These are phyloP conservation scores for Colletotrichum abscissum DNA, from an alignment of 2,329 filamentous ascomycete genomes.

Conservation along the genomic window DNA sequence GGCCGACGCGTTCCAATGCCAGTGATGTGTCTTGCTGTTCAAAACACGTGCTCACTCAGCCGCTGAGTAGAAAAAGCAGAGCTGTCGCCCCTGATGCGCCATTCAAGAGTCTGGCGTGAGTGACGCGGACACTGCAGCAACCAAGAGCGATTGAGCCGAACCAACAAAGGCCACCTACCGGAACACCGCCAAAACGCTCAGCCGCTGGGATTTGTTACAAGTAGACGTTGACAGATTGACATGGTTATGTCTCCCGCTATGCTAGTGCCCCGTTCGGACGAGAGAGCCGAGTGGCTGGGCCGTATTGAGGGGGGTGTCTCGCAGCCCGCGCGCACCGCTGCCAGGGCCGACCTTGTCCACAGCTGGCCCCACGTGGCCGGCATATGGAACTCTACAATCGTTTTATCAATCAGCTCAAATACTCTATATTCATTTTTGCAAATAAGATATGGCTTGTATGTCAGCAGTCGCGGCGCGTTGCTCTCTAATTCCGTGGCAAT, in stretches of 20 bases:
- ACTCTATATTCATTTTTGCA: not conserved
- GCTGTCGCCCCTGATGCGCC: no score
- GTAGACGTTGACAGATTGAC: not conserved
- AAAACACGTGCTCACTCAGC: not conserved
- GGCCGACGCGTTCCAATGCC: not conserved
- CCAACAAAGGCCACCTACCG: not conserved
- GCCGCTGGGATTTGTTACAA: no score
- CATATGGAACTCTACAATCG: not conserved
- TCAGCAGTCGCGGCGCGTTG: not conserved
- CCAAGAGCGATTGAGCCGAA: not conserved
- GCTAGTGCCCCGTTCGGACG: not conserved
- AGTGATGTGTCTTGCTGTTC: not conserved
- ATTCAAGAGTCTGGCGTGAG: not conserved
- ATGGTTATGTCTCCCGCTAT: constrained; percentile 12
- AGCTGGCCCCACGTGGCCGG: constrained; percentile 8
- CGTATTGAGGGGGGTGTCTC: not conserved
- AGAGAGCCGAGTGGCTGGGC: not conserved
- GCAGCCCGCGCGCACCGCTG: constrained; percentile 23
- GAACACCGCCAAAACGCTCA: not conserved
- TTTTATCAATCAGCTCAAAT: not conserved
- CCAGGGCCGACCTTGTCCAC: not conserved
- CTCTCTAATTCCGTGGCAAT: not conserved
- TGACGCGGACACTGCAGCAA: not conserved
- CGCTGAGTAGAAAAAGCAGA: not conserved
- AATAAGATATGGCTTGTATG: not conserved